Conservation (phyloP, 208 protist species). For the Trypanosoma avium region DNA sequence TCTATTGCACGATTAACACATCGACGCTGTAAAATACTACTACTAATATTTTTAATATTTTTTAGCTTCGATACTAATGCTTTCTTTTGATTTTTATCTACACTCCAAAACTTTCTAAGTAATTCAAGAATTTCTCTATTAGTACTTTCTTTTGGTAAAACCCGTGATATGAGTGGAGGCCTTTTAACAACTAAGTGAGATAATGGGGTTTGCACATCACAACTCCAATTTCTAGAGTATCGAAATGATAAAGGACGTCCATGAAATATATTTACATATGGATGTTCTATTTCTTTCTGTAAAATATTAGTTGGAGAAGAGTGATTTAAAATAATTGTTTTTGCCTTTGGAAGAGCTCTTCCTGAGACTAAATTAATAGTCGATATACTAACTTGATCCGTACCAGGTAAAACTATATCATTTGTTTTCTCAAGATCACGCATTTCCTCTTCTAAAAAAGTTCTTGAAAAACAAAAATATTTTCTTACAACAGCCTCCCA, state of each 20-base stretch:
- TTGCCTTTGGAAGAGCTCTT: conserved; percentile 50
- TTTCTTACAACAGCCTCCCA: conserved; percentile 84
- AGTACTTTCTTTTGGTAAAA: conserved; percentile 53
- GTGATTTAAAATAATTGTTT: conserved; percentile 7
- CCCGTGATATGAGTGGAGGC: conserved; percentile 30
- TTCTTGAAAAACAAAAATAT: conserved; percentile 85
- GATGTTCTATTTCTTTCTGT: not conserved
- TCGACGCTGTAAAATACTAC: conserved; percentile 6
- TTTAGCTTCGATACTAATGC: conserved; percentile 32
- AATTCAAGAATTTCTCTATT: conserved; percentile 55
- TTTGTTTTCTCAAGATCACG: conserved; percentile 27
- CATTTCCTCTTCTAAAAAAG: conserved; percentile 79
- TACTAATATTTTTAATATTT: not conserved
- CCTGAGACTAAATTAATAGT: conserved; percentile 60
- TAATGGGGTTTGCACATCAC: conserved; percentile 10
- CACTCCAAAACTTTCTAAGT: conserved; percentile 63
- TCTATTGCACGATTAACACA: conserved; percentile 17
- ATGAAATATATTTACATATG: conserved; percentile 2
- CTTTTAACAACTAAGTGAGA: conserved; percentile 4
- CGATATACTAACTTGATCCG: conserved; percentile 11
- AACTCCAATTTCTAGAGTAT: not conserved
- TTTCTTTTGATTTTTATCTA: conserved; percentile 26
- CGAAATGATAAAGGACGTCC: conserved; percentile 3
- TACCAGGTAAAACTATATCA: not conserved
- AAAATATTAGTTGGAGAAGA: not conserved